phyloP scores from a whole-genome alignment of 2,329 filamentous ascomycete genomes.

The Intubia oerlemansii region DNA sequence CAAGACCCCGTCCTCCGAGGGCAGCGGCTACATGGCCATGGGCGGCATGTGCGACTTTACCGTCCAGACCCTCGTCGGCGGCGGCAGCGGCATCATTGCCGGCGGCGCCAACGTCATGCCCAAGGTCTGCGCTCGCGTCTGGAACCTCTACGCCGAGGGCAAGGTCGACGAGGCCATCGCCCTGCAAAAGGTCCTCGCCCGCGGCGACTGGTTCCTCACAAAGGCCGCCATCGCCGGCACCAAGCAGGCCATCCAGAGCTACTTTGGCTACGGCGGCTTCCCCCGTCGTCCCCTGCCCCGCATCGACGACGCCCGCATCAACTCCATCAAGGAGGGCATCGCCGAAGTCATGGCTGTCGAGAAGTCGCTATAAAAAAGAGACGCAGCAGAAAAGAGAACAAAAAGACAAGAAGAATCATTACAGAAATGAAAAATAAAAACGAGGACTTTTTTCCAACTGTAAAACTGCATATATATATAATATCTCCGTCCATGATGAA shows the following conservation, averaged over 20 bases:
- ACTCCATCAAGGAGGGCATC: slow-evolving; percentile 31
- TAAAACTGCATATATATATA: slow-evolving; percentile 1
- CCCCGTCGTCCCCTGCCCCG: slow-evolving; percentile 53
- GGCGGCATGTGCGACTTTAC: slow-evolving; percentile 80
- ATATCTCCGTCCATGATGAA: too few relatives aligned
- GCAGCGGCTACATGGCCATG: slow-evolving; percentile 61
- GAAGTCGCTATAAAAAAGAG: slow-evolving; percentile 20
- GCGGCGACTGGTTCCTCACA: slow-evolving; percentile 65
- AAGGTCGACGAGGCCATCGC: slow-evolving; percentile 54
- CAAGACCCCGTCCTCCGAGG: slow-evolving; percentile 37
- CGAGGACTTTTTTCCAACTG: too few relatives aligned
- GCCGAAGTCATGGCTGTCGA: slow-evolving; percentile 46
- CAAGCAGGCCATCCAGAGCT: slow-evolving; percentile 60
- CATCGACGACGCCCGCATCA: slow-evolving; percentile 32
- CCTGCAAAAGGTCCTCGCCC: slow-evolving; percentile 57
- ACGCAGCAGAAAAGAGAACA: not conserved
- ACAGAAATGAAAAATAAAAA: not conserved
- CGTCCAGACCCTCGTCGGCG: slow-evolving; percentile 56
- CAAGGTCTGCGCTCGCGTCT: slow-evolving; percentile 58
- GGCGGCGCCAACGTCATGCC: slow-evolving; percentile 74
- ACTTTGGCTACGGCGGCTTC: slow-evolving; percentile 63
- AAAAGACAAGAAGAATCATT: not conserved
- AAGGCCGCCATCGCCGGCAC: slow-evolving; percentile 73
- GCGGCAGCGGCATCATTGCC: slow-evolving; percentile 67
- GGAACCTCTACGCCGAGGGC: slow-evolving; percentile 53